Conservation (phyloP, 345 rosid species). For the Boechera retrofracta region DNA sequence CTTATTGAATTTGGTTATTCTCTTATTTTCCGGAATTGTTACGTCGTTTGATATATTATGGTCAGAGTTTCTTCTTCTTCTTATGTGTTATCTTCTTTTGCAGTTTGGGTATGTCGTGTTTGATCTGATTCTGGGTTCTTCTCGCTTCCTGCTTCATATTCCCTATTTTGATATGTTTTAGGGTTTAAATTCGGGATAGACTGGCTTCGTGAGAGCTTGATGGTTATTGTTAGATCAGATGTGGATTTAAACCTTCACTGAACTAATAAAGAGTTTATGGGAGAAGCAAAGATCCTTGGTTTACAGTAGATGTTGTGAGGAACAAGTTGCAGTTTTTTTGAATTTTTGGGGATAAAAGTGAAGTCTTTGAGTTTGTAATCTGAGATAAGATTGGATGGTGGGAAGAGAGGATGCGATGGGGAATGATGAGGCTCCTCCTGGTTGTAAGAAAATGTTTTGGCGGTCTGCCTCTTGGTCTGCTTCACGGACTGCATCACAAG, state of each 20-base stretch:
- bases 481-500: conserved; percentile 75
- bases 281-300: conserved; percentile 31
- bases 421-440: conserved; percentile 60
- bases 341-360: conserved; percentile 43
- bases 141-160: conserved; percentile 32
- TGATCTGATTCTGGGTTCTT: conserved; percentile 51
- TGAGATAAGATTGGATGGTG: conserved; percentile 65
- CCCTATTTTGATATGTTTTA: conserved; percentile 28
- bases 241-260: conserved; percentile 33
- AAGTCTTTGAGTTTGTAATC: conserved; percentile 31
- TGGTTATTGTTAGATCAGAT: conserved; percentile 31
- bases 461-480: conserved; percentile 98
- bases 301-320: conserved; percentile 32
- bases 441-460: conserved; percentile 83
- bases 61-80: neutral
- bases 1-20: conserved; percentile 14
- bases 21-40: neutral
- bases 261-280: conserved; percentile 34
- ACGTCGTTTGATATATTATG: conserved; percentile 20
- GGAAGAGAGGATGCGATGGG: conserved; percentile 78
- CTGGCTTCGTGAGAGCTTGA: conserved; percentile 29
- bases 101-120: conserved; percentile 44
- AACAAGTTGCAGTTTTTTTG: conserved; percentile 18
- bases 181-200: conserved; percentile 34
- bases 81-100: conserved; percentile 38